Base-by-base conservation (phyloP, 257 asterid genomes). In the Scutellaria baicalensis region DNA sequence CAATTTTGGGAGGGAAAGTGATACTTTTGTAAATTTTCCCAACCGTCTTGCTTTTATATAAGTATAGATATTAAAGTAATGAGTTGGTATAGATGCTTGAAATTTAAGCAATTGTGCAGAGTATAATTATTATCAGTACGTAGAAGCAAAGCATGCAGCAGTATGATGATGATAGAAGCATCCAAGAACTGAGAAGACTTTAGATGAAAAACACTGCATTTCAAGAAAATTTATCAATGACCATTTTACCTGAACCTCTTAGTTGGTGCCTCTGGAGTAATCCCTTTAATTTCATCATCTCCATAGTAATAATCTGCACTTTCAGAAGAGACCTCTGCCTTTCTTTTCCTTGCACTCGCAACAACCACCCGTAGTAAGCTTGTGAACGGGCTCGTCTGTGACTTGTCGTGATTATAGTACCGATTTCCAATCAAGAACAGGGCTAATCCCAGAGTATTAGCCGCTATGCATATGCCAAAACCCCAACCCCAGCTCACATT, bases 401-500 rank as follows among this genome's bases (percentile, higher is more conserved):
- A 71, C 63, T 63, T 59, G 9, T 75, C 74, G 9, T 4, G 56
- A 4, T 13, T 0, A 65, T 83, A 83, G 38, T 67, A 86, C 20
- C 54, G 50, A 6, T 43, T 74, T 18, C 92, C 89, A 9, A 57
- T 0, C 59, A 83, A 47, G 68, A 86, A 83, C 16, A 84, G 23
- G 36, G 47, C 75, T 33, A 76, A 54, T 7, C 72, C 89, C 9
- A 79, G 11, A 44, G 70, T 17, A 12, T 79, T 83, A 0, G 66
- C 75, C 1, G 39, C 65, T 0, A 52, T 44, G 20, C 79, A 42
- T 3, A 86, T 67, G 5, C 81, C 72, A 6, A 81, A 78, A 0
- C 89, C 89, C 64, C 56, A 65, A 16, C 47, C 57, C 92, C 92
- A 83, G 18, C 89, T 75, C 51, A 84, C 59, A 13, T 56, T 82